phyloP scores from a whole-genome alignment of 139 green algal species.

The Tetraselmis striata region DNA sequence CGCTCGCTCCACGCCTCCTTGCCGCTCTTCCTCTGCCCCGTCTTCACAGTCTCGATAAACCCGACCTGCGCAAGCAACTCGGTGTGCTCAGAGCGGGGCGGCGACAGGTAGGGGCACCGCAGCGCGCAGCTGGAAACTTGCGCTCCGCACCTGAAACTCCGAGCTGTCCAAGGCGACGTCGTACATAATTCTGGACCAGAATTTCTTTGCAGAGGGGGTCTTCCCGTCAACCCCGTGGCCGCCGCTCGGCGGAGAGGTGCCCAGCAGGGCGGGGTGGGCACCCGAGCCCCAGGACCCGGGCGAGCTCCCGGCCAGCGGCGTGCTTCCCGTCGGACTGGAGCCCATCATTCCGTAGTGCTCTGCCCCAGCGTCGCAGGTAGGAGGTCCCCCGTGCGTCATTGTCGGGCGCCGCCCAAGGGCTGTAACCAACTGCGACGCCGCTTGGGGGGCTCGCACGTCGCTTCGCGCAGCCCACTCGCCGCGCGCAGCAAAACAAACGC shows the following conservation, averaged over 20 bases:
- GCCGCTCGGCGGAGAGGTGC: neutral
- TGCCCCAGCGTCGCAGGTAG: too few relatives aligned
- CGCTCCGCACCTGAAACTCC: conserved; percentile 28
- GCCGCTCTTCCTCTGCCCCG: conserved; percentile 29
- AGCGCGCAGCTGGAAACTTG: too few relatives aligned
- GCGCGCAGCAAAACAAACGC: too few relatives aligned
- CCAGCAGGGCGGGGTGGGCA: neutral
- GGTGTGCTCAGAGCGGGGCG: neutral
- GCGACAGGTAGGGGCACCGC: neutral
- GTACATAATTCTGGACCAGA: conserved; percentile 33
- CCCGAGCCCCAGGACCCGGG: neutral
- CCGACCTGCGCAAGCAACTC: conserved; percentile 29
- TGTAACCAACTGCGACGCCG: too few relatives aligned
- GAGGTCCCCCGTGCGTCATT: too few relatives aligned
- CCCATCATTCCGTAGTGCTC: too few relatives aligned
- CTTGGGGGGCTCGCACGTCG: too few relatives aligned
- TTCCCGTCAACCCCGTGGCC: neutral
- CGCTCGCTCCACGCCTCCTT: conserved; percentile 43
- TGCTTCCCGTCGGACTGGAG: too few relatives aligned
- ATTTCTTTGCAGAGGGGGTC: conserved; percentile 5
- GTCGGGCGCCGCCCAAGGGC: too few relatives aligned
- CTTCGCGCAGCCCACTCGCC: too few relatives aligned
- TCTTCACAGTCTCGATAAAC: conserved; percentile 31
- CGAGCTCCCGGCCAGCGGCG: neutral
- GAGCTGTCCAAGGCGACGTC: conserved; percentile 20